A percentile compares a stretch with the other conserved stretches of the same genome.
phyloP scores from a whole-genome alignment of 495 filamentous ascomycete genomes.

The Penicillium fimorum region DNA sequence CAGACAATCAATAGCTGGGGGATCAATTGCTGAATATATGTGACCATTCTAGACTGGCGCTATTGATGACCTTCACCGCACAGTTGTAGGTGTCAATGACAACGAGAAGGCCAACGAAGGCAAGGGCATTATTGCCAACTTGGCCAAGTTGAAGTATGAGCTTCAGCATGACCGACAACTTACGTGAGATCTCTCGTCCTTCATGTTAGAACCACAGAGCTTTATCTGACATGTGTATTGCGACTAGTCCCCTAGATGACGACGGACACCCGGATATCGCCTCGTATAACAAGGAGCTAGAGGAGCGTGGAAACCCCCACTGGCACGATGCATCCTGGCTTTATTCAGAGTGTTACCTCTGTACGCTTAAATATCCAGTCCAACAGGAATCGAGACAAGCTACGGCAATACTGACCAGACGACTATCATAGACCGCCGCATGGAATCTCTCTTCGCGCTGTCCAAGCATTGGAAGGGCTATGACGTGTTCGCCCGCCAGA shows the following conservation, averaged over 20 bases:
- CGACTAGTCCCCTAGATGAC: conserved; percentile 68
- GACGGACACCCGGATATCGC: conserved; percentile 76
- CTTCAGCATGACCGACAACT: conserved; percentile 84
- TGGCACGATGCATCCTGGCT: conserved; percentile 90
- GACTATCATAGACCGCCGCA: conserved; percentile 56
- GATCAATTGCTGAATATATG: conserved; percentile 17
- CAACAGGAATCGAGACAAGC: not conserved
- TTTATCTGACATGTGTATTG: not conserved
- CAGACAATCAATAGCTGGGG: not conserved
- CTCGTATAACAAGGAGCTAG: conserved; percentile 85
- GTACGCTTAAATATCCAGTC: conserved; percentile 52
- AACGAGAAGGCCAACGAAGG: conserved; percentile 71
- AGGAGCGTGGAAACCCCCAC: conserved; percentile 65
- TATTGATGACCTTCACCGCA: conserved; percentile 88
- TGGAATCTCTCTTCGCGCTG: conserved; percentile 70
- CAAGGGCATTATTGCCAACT: conserved; percentile 75
- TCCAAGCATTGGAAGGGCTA: conserved; percentile 87
- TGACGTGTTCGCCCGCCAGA: conserved; percentile 88
- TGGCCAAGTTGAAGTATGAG: conserved; percentile 90
- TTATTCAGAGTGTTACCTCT: conserved; percentile 91
- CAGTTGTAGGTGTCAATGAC: conserved; percentile 53
- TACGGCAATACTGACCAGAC: conserved; percentile 17
- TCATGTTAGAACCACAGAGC: not conserved
- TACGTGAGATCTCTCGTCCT: conserved; percentile 55
- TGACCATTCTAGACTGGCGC: conserved; percentile 70